phyloP scores from a whole-genome alignment of 495 filamentous ascomycete genomes.

The Penicillium egyptiacum region DNA sequence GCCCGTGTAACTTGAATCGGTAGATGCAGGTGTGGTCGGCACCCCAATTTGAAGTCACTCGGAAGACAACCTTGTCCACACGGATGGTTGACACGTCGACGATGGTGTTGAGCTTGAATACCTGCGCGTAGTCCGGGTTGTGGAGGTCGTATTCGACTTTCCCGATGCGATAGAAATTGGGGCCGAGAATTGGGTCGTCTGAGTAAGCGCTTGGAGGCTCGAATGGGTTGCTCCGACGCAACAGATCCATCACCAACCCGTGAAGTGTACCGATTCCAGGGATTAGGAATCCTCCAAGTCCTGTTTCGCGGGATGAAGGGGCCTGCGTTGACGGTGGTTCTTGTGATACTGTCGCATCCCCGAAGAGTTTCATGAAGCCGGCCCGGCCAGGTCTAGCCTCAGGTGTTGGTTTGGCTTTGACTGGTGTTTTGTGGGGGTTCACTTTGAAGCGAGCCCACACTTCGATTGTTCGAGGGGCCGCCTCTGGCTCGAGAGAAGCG shows the following conservation, averaged over 20 bases:
- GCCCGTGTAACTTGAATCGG: conserved; percentile 46
- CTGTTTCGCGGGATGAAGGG: conserved; percentile 14
- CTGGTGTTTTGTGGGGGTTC: conserved; percentile 12
- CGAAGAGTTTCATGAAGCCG: conserved; percentile 2
- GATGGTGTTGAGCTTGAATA: conserved; percentile 34
- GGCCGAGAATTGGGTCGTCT: conserved; percentile 34
- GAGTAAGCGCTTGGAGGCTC: conserved; percentile 35
- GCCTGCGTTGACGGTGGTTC: conserved; percentile 6
- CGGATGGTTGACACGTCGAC: conserved; percentile 40
- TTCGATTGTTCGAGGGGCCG: conserved; percentile 48
- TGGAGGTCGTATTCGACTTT: conserved; percentile 45
- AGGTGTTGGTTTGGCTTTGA: conserved; percentile 3
- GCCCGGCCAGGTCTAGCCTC: conserved; percentile 2
- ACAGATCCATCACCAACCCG: conserved; percentile 32
- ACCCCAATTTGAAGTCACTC: conserved; percentile 52
- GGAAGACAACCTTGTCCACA: conserved; percentile 43
- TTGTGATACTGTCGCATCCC: neutral
- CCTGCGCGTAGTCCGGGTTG: conserved; percentile 34
- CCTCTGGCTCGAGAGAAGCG: conserved; percentile 31
- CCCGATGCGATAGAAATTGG: conserved; percentile 46
- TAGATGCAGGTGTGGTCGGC: conserved; percentile 48
- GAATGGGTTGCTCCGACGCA: conserved; percentile 29
- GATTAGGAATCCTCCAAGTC: conserved; percentile 17
- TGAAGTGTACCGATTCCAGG: conserved; percentile 28
- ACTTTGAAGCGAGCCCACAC: conserved; percentile 43